Percentiles rank a stretch among this genome's conserved stretches.
Evolutionary conservation across 768 basidiomycete species (phyloP).

Genomic region (Ramaria sp.): DNA sequence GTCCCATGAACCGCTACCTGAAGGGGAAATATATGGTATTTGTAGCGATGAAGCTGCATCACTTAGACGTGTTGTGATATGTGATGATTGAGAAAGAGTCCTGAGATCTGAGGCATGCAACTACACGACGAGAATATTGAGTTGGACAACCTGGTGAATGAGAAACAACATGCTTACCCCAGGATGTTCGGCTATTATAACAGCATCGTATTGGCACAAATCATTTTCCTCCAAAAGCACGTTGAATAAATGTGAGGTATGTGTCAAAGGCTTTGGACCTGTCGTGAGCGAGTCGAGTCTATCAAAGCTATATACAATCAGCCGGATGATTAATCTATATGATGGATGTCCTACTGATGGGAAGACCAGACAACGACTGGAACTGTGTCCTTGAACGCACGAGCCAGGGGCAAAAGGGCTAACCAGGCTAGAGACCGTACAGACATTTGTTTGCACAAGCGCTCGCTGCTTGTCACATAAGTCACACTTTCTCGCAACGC

Average conservation of each 20-base stretch:
- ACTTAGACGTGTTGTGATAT: slow-evolving; percentile 35
- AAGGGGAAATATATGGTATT: slow-evolving; percentile 42
- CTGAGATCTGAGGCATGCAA: slow-evolving; percentile 71
- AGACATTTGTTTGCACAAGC: too few relatives aligned
- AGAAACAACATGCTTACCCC: slow-evolving; percentile 38
- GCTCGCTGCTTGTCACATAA: too few relatives aligned
- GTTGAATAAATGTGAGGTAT: slow-evolving; percentile 11
- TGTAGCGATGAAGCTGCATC: slow-evolving; percentile 46
- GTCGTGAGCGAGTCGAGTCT: slow-evolving; percentile 10
- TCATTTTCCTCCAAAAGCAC: slow-evolving; percentile 21
- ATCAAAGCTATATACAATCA: slow-evolving; percentile 14
- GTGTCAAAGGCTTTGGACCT: slow-evolving; percentile 34
- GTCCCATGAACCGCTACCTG: slow-evolving; percentile 21
- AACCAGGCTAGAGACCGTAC: background rate
- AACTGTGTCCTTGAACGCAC: slow-evolving; percentile 48
- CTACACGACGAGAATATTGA: slow-evolving; percentile 24
- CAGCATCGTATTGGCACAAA: slow-evolving; percentile 52
- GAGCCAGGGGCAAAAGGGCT: background rate
- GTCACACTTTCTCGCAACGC: too few relatives aligned
- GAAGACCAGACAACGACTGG: slow-evolving; percentile 70
- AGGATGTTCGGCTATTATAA: slow-evolving; percentile 60
- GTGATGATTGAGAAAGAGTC: slow-evolving; percentile 38
- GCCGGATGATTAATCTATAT: slow-evolving; percentile 24
- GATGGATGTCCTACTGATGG: slow-evolving; percentile 46
- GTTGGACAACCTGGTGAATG: background rate